phyloP scores from a whole-genome alignment of 2,329 filamentous ascomycete species.

The Arthrobotrys iridis region DNA sequence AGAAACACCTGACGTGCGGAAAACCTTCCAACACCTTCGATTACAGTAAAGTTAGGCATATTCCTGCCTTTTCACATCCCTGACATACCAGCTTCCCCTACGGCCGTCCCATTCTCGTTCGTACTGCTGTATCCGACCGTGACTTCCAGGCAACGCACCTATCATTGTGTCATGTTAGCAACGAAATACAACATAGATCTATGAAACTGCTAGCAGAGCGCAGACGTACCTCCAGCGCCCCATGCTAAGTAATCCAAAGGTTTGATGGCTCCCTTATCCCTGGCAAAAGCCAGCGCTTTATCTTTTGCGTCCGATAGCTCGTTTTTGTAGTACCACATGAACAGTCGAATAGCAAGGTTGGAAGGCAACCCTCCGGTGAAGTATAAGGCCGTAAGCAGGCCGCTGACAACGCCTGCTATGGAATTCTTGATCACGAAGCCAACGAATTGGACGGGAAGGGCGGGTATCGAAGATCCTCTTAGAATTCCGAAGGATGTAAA shows the following conservation, averaged over 20 bases:
- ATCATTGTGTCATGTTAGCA: background rate
- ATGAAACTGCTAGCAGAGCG: background rate
- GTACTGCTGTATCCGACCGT: conserved; percentile 37
- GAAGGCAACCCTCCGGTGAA: conserved; percentile 49
- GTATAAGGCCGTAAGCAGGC: conserved; percentile 35
- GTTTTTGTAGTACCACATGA: conserved; percentile 53
- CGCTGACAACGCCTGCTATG: conserved; percentile 44
- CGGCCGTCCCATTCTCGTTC: conserved; percentile 52
- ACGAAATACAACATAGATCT: background rate
- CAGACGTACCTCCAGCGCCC: conserved; percentile 43
- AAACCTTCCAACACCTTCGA: background rate
- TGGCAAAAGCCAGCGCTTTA: conserved; percentile 43
- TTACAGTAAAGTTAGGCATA: conserved; percentile 8
- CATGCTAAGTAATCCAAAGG: conserved; percentile 50
- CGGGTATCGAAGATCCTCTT: conserved; percentile 40
- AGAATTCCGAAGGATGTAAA: conserved; percentile 52
- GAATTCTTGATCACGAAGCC: conserved; percentile 43
- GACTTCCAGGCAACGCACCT: conserved; percentile 50
- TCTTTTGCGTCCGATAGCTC: conserved; percentile 47
- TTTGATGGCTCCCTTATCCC: conserved; percentile 45
- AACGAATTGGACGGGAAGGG: conserved; percentile 45
- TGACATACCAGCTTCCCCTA: conserved; percentile 50
- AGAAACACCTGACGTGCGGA: background rate
- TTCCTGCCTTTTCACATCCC: conserved; percentile 30
- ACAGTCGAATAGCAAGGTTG: conserved; percentile 37